phyloP scores from a whole-genome alignment of 305 asterid species.

The Rubia balearica region DNA sequence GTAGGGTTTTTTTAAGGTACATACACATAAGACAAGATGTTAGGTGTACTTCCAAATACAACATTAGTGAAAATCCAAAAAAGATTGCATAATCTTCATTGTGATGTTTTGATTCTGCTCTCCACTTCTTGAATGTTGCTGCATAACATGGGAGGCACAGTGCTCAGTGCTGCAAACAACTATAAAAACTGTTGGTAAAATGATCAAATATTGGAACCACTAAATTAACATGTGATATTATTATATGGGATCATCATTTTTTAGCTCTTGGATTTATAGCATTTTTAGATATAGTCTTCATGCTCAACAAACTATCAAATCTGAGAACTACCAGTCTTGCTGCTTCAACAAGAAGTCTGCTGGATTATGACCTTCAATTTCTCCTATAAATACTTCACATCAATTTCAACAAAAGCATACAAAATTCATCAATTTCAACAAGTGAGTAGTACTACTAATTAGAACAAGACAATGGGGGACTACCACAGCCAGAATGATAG shows the following conservation, averaged over 20 bases:
- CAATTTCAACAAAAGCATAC: not conserved
- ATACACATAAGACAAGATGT: not conserved
- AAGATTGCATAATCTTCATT: not conserved
- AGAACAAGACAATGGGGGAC: conserved; percentile 13
- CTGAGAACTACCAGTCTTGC: conserved; percentile 21
- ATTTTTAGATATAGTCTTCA: not conserved
- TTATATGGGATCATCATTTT: not conserved
- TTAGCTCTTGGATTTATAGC: not conserved
- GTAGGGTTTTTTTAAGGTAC: not conserved
- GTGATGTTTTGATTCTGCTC: not conserved
- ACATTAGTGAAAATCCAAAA: not conserved
- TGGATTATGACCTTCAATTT: not conserved
- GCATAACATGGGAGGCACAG: not conserved
- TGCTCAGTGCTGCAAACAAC: not conserved
- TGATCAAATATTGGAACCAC: not conserved
- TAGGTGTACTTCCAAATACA: conserved; percentile 1
- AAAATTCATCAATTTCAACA: not conserved
- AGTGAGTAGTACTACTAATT: not conserved
- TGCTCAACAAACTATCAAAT: conserved; percentile 17
- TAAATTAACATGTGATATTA: conserved; percentile 1
- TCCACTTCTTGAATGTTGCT: conserved; percentile 3
- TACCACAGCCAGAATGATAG: not conserved
- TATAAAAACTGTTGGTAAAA: conserved; percentile 2
- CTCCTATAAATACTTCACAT: conserved; percentile 6
- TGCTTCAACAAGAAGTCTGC: conserved; percentile 18